Conservation (phyloP, 2,329 filamentous ascomycete species). For the Diaporthe longicolla region DNA sequence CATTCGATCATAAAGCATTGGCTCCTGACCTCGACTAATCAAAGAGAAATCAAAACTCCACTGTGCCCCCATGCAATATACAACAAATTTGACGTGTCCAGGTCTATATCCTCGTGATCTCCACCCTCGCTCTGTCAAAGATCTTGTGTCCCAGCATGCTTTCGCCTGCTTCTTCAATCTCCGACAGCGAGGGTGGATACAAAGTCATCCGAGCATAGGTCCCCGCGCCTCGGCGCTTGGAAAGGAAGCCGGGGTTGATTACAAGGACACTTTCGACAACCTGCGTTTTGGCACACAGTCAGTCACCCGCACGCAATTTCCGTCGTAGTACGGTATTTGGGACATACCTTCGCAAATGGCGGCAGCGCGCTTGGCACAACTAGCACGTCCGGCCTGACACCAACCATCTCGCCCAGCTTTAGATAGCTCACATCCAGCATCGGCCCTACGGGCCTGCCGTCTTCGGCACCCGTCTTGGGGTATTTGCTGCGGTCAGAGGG, state of each 20-base stretch:
- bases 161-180: slow-evolving; percentile 68
- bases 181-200: slow-evolving; percentile 72
- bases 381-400: slow-evolving; percentile 86
- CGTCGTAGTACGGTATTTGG: neutral
- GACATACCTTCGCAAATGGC: slow-evolving; percentile 86
- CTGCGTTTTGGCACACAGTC: slow-evolving; percentile 59
- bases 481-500: slow-evolving; percentile 78
- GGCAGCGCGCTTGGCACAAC: slow-evolving; percentile 86
- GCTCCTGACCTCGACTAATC: slow-evolving; percentile 7
- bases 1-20: neutral
- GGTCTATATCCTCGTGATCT: slow-evolving; percentile 84
- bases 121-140: slow-evolving; percentile 86
- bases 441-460: slow-evolving; percentile 77
- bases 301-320: slow-evolving; percentile 38
- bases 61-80: neutral
- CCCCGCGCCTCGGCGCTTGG: slow-evolving; percentile 86
- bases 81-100: neutral
- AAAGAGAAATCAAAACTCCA: slow-evolving; percentile 44
- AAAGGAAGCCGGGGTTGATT: slow-evolving; percentile 90
- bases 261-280: slow-evolving; percentile 91
- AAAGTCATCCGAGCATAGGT: slow-evolving; percentile 88
- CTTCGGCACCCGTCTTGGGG: slow-evolving; percentile 73
- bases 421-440: slow-evolving; percentile 87
- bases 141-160: slow-evolving; percentile 80
- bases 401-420: slow-evolving; percentile 92